phyloP scores from a whole-genome alignment of 192 early-diverging fungal genomes.

The Umbelopsis sp. region DNA sequence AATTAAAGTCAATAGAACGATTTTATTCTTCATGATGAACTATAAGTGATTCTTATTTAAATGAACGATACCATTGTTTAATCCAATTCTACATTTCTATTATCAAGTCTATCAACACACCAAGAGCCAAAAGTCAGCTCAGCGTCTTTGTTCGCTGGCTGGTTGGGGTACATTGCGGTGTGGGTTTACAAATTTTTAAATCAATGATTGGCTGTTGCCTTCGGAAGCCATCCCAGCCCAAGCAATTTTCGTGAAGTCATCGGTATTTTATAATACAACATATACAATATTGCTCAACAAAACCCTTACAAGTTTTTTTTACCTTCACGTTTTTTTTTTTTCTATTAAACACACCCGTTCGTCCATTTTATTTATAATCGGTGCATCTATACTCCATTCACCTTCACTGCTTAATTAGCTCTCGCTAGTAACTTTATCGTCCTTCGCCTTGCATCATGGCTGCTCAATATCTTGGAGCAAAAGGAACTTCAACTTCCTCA shows the following conservation, averaged over 20 bases:
- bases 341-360: neutral
- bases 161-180: neutral
- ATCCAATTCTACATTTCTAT: no score
- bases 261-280: neutral
- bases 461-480: slow-evolving; percentile 19
- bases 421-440: neutral
- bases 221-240: slow-evolving; percentile 12
- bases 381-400: neutral
- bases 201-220: neutral
- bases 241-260: slow-evolving; percentile 19
- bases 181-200: neutral
- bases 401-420: neutral
- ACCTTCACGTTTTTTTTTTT: neutral
- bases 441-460: neutral
- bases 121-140: no score
- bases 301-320: neutral
- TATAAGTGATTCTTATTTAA: no score
- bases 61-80: no score
- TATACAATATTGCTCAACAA: neutral
- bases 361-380: neutral
- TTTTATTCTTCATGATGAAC: no score
- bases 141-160: no score
- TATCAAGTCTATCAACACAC: no score
- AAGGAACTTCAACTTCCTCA: slow-evolving; percentile 6
- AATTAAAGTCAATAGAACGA: no score